These are phyloP conservation scores for Zygnema cylindricum DNA, from an alignment of 139 green algal genomes.

Conservation along the genomic window DNA sequence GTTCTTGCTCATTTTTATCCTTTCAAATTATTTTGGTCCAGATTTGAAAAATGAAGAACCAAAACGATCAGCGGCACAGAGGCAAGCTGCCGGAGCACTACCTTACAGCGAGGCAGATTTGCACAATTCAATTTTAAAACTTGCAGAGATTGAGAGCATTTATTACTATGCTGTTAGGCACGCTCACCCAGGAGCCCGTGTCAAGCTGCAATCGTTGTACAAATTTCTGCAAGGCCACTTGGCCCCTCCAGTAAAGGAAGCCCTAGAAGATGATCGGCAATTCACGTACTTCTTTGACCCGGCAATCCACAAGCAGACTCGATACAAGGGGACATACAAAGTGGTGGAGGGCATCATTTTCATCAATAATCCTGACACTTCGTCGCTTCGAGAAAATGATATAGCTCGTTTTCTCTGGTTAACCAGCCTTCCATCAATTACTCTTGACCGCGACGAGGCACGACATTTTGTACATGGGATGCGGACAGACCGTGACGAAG, in stretches of 20 bases:
- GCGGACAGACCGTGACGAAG: constrained; percentile 5
- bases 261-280: constrained; percentile 9
- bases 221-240: constrained; percentile 19
- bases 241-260: constrained; percentile 1
- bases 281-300: background rate
- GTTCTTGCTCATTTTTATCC: constrained; percentile 24
- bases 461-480: background rate
- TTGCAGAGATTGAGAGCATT: constrained; percentile 12
- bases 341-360: constrained; percentile 19
- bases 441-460: background rate
- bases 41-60: constrained; percentile 9
- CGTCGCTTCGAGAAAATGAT: constrained; percentile 5
- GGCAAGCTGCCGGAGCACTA: background rate
- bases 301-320: constrained; percentile 4
- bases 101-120: background rate
- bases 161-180: constrained; percentile 20
- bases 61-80: background rate
- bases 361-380: background rate
- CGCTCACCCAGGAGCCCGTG: background rate
- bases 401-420: background rate
- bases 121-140: constrained; percentile 12
- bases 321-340: constrained; percentile 26
- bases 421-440: background rate
- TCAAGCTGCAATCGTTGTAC: constrained; percentile 29
- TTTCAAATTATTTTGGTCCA: constrained; percentile 24